Base-by-base conservation (phyloP, 192 early-diverging fungal species). In the Umbelopsis vinacea region DNA sequence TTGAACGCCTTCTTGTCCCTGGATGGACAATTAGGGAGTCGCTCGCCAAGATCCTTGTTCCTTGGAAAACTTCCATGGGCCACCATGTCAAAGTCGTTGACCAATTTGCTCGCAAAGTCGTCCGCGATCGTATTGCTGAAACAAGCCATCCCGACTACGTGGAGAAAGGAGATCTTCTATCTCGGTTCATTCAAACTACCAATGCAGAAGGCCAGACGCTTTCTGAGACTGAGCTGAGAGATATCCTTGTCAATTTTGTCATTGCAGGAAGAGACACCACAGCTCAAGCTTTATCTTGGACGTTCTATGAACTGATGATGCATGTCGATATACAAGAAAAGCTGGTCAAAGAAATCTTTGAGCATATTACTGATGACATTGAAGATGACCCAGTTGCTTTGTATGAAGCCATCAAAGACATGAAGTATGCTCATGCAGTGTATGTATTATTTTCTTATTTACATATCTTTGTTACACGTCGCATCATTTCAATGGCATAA, bases 251-350 rank as follows among this genome's bases (percentile, higher is more conserved):
- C 47, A 78, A 78, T 48, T 63, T 78, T 10, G 46, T 78, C 17
- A 69, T 75, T 15, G 74, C 73, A 43, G 73, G 73, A 22, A 57
- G 76, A 55, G 83, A 85, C 52, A 85, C 84, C 1, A 85, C 84
- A 14, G 82, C 81, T 12, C 74, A 74, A 5, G 68, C 84, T 7
- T 52, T 85, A 38, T 83, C 84, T 5, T 85, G 84, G 84, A 71
- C 74, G 0, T 83, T 85, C 60, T 85, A 81, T 37, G 71, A 79
- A 21, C 60, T 86, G 4, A 55, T 75, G 15, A 57, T 66, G 4
- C 60, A 86, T 55, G 78, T 81, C n/a, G 63, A 75, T 50, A 38
- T 83, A 12, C 78, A 84, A n/a, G 19, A 48, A 19, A 82, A 74
- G 14, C 72, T 86, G 6, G 23, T 81, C 7, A 71, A 84, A 54